A percentile compares a stretch with the other conserved stretches of the same genome.
phyloP scores from a whole-genome alignment of 2,329 filamentous ascomycete genomes.

The Phyllosticta citribraziliensis region DNA sequence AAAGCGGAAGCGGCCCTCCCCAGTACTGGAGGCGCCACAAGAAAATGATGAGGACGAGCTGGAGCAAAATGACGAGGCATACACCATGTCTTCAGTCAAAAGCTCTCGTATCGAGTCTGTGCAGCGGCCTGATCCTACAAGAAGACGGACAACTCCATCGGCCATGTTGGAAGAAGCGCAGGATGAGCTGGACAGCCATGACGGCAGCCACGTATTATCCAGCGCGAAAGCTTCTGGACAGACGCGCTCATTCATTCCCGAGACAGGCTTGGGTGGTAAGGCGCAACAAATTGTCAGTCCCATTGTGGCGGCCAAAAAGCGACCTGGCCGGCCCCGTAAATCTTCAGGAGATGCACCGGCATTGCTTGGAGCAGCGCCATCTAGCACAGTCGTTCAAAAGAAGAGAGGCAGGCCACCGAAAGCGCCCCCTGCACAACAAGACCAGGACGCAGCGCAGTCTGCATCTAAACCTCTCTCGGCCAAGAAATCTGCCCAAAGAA shows the following conservation, averaged over 20 bases:
- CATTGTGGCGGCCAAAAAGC: neutral
- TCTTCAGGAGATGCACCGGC: neutral
- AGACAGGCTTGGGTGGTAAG: neutral
- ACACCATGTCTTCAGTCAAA: conserved; percentile 19
- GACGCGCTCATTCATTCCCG: neutral
- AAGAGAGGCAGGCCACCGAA: neutral
- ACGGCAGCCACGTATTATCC: conserved; percentile 1
- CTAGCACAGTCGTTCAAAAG: neutral
- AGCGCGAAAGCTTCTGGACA: neutral
- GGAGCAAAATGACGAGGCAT: conserved; percentile 20
- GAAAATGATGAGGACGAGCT: conserved; percentile 24
- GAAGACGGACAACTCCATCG: conserved; percentile 16
- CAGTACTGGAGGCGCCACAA: conserved; percentile 11
- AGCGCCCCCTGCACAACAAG: neutral
- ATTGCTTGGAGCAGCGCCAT: neutral
- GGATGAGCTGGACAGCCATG: neutral
- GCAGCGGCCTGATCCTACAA: conserved; percentile 12
- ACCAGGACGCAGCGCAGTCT: neutral
- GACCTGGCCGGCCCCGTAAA: conserved; percentile 1
- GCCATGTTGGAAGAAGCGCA: neutral
- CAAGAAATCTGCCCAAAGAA: neutral
- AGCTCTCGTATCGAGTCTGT: conserved; percentile 10
- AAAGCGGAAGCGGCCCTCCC: conserved; percentile 3
- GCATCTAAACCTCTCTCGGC: neutral
- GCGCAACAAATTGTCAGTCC: neutral